Evolutionary conservation across 306 rosid genomes (phyloP).

Genomic region (Potentilla sterilis): DNA sequence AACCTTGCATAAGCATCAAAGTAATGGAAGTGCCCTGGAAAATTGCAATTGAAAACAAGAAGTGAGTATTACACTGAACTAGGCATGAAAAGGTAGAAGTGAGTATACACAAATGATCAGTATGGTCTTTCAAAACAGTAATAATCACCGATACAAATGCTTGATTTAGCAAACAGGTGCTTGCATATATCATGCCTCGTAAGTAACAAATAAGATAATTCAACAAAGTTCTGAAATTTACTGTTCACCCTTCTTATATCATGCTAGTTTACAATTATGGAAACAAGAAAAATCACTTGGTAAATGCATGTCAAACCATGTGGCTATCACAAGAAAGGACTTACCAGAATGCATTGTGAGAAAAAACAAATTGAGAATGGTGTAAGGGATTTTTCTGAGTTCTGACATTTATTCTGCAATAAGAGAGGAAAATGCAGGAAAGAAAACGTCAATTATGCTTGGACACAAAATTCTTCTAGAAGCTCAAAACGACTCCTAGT

Average conservation of each 20-base stretch:
- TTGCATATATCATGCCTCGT: neutral
- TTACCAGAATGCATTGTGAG: neutral
- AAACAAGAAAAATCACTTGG: neutral
- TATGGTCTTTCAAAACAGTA: neutral
- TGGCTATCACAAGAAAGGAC: neutral
- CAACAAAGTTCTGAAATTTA: neutral
- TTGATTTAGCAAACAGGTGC: neutral
- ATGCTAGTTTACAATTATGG: neutral
- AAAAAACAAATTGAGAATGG: neutral
- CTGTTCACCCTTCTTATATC: neutral
- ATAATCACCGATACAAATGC: neutral
- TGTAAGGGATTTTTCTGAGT: neutral
- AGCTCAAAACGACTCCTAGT: neutral
- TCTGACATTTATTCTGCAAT: neutral
- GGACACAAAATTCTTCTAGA: neutral
- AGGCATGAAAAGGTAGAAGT: neutral
- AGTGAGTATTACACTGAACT: neutral
- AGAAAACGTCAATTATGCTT: neutral
- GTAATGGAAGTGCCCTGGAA: neutral
- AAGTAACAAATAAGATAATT: neutral
- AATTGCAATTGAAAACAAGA: neutral
- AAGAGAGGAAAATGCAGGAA: neutral
- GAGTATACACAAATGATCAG: neutral
- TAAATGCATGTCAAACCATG: neutral
- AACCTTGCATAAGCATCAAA: slow-evolving; percentile 1